Conservation (phyloP, 345 rosid genomes). For the Passiflora organensis region DNA sequence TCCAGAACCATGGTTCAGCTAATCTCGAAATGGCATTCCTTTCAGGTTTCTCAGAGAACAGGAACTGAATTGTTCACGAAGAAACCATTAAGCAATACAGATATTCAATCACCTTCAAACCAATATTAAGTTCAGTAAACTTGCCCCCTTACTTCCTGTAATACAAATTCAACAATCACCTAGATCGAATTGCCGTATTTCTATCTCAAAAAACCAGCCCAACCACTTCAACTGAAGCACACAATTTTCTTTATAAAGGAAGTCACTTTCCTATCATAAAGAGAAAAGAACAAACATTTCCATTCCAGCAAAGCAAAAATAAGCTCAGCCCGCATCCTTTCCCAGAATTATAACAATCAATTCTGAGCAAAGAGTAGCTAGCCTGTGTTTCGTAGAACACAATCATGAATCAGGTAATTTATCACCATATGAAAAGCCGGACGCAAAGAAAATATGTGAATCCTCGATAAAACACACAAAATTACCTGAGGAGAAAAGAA, state of each 20-base stretch:
- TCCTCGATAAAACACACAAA: background rate
- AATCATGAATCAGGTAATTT: too few relatives aligned
- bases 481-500: constrained; percentile 72
- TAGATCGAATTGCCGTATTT: background rate
- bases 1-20: too few relatives aligned
- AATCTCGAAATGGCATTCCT: too few relatives aligned
- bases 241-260: too few relatives aligned
- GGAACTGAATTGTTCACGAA: background rate
- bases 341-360: background rate
- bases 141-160: background rate
- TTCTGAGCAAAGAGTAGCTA: background rate
- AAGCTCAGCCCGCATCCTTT: background rate
- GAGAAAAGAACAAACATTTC: background rate
- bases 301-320: background rate
- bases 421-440: background rate
- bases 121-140: background rate
- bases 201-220: background rate
- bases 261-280: background rate
- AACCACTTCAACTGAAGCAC: background rate
- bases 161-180: background rate
- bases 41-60: background rate
- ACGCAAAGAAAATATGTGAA: constrained; percentile 4
- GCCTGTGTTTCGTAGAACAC: background rate
- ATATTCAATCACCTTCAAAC: background rate
- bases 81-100: background rate